Conservation (phyloP, 2,329 filamentous ascomycete species). For the Chrysoporthe cubensis region DNA sequence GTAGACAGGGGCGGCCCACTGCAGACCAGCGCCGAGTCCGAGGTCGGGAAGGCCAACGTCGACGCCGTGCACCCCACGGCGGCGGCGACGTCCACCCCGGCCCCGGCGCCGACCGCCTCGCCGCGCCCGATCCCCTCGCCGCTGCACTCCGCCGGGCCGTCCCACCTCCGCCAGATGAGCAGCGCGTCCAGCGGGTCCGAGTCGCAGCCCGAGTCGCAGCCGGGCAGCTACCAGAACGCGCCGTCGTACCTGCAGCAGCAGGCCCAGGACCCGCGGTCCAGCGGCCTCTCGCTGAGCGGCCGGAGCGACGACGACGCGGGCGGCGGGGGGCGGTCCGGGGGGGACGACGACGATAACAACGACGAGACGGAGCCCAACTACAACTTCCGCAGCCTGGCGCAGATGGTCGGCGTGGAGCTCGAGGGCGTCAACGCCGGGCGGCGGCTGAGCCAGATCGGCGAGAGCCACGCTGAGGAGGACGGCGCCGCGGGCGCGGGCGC, state of each 20-base stretch:
- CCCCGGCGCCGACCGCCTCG: constrained; percentile 39
- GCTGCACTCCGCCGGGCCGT: constrained; percentile 62
- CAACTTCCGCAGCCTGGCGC: constrained; percentile 86
- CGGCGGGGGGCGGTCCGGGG: constrained; percentile 33
- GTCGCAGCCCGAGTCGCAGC: constrained; percentile 70
- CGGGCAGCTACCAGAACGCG: constrained; percentile 51
- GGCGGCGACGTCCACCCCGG: constrained; percentile 27
- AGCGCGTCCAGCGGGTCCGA: constrained; percentile 85
- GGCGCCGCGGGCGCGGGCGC: constrained; percentile 26
- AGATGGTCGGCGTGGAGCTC: constrained; percentile 74
- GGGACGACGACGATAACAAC: constrained; percentile 40
- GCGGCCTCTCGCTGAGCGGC: constrained; percentile 55
- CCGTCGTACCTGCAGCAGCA: constrained; percentile 38
- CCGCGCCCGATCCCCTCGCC: constrained; percentile 51
- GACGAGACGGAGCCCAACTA: constrained; percentile 75
- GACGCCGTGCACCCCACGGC: constrained; percentile 33
- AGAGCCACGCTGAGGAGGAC: constrained; percentile 24
- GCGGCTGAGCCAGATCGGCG: constrained; percentile 36
- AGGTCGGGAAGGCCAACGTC: constrained; percentile 24
- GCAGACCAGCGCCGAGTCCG: constrained; percentile 33
- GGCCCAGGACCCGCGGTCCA: constrained; percentile 53
- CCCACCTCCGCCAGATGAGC: constrained; percentile 80
- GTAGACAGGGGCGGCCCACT: constrained; percentile 57
- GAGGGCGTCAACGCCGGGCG: constrained; percentile 51
- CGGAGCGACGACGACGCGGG: constrained; percentile 47